Evolutionary conservation across 768 basidiomycete species (phyloP), one percentile per base, ranked within the genome.

Genomic region (Boletus rubroflammeus): DNA sequence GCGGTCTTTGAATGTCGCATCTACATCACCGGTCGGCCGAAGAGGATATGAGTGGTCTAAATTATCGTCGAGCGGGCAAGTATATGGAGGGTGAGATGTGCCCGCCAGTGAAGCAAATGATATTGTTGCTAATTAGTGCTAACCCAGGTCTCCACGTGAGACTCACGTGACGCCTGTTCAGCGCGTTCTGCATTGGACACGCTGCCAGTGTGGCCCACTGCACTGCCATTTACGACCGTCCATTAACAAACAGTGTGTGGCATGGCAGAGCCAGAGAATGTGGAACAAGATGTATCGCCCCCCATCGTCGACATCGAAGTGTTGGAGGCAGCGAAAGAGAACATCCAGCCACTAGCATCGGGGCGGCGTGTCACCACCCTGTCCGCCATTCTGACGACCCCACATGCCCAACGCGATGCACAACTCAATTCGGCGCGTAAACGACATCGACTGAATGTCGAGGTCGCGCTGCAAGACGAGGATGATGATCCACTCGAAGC

Each of bases 401-500:
- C 90, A 15, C 87, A 90, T 68, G 83, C 81, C 1, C 85, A 86
- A 58, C 80, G 90, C 55, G 88, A 90, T 58, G 76, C 79, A 15
- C 84, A 84, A 53, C 81, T 91, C 47, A 75, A 82, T 23, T 77
- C 81, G 1, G 82, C 84, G 21, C 81, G 87, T 36, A 82, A 81
- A 56, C 72, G 84, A 23, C 81, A 87, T 21, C 81, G 88, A 13
- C 78, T 88, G 46, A 90, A 91, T 54, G 82, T 90, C 15, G 81
- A 86, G 61, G 65, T 88, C 10, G 84, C 88, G 0, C 63, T 90
- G n/a, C 72, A 78, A 53, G 78, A 82, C 52, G 93, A 93, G 34
- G 90, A 92, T 35, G 85, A 86, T 42, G 86, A 88, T 51, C 84
- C 91, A 0, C 76, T 98, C 36, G 93, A 95, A 57, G 88, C 90